These are phyloP conservation scores for Claviceps quebecensis DNA, from an alignment of 2,329 filamentous ascomycete genomes.

Conservation along the genomic window DNA sequence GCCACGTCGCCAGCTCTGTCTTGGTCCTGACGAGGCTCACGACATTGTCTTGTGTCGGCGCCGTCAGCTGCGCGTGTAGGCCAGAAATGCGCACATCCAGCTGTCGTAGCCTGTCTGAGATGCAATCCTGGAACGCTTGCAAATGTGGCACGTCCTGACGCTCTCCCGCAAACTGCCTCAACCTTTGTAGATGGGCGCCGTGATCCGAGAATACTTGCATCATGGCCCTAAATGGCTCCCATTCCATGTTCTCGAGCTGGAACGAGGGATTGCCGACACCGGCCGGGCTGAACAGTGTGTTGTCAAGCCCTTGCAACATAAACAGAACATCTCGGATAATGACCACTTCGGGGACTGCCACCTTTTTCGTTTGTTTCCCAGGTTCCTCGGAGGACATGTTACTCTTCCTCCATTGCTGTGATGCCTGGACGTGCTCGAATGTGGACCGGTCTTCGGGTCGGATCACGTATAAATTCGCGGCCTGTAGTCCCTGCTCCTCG, in stretches of 20 bases:
- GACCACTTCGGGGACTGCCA: constrained; percentile 54
- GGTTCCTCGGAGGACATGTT: constrained; percentile 21
- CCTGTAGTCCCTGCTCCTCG: constrained; percentile 13
- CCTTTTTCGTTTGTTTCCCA: constrained; percentile 22
- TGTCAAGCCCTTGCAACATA: constrained; percentile 70
- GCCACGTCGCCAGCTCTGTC: constrained; percentile 37
- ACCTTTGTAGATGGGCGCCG: constrained; percentile 28
- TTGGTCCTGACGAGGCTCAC: constrained; percentile 55
- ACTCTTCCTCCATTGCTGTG: constrained; percentile 22
- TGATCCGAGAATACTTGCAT: constrained; percentile 32
- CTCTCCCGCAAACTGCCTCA: constrained; percentile 30
- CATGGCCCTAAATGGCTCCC: constrained; percentile 35
- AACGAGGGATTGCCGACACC: constrained; percentile 26
- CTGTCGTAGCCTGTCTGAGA: constrained; percentile 38
- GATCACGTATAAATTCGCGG: constrained; percentile 21
- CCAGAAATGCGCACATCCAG: constrained; percentile 46
- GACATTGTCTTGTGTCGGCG: constrained; percentile 35
- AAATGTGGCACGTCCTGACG: constrained; percentile 42
- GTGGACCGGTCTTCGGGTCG: constrained; percentile 18
- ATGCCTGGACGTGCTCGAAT: constrained; percentile 16
- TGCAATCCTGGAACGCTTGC: constrained; percentile 56
- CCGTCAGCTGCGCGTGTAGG: constrained; percentile 47
- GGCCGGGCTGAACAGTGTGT: constrained; percentile 48
- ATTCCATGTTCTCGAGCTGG: constrained; percentile 33
- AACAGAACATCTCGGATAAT: constrained; percentile 65